phyloP scores from a whole-genome alignment of 1,284 basidiomycete genomes.

The Cutaneotrichosporon cutaneum region DNA sequence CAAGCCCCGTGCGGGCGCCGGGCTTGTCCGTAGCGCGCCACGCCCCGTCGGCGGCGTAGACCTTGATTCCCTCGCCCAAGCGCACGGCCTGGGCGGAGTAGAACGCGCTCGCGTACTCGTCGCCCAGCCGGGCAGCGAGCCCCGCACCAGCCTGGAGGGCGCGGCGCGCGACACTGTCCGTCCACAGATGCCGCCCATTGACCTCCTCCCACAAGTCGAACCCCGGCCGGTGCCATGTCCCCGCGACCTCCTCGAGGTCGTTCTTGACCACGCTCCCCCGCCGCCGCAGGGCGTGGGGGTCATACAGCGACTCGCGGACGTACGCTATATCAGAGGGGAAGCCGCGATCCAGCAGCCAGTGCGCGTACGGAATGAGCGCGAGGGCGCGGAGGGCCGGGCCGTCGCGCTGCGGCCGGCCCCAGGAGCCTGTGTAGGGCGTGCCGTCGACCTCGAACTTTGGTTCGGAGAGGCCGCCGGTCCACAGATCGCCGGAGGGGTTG shows the following conservation, averaged over 20 bases:
- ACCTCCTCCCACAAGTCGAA: slow-evolving; percentile 55
- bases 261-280: slow-evolving; percentile 54
- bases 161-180: slow-evolving; percentile 48
- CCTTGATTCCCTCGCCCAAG: slow-evolving; percentile 35
- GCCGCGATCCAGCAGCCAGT: slow-evolving; percentile 51
- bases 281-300: slow-evolving; percentile 24
- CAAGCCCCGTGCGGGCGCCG: slow-evolving; percentile 35
- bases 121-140: slow-evolving; percentile 48
- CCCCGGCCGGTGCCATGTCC: slow-evolving; percentile 44
- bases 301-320: slow-evolving; percentile 49
- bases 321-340: slow-evolving; percentile 42
- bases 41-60: slow-evolving; percentile 30
- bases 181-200: slow-evolving; percentile 55
- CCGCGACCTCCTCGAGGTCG: slow-evolving; percentile 56
- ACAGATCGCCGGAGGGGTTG: slow-evolving; percentile 54
- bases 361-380: slow-evolving; percentile 53
- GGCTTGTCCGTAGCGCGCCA: not conserved
- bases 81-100: slow-evolving; percentile 44
- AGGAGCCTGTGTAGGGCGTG: slow-evolving; percentile 48
- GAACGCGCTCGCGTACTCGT: slow-evolving; percentile 42
- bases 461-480: slow-evolving; percentile 57
- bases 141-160: slow-evolving; percentile 51
- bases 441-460: slow-evolving; percentile 57
- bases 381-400: slow-evolving; percentile 56
- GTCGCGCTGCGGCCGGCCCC: slow-evolving; percentile 57